A percentile compares a stretch with the other conserved stretches of the same genome.
Evolutionary conservation across 2,329 filamentous ascomycete genomes (phyloP).

Genomic region (Cordyceps fumosorosea): DNA sequence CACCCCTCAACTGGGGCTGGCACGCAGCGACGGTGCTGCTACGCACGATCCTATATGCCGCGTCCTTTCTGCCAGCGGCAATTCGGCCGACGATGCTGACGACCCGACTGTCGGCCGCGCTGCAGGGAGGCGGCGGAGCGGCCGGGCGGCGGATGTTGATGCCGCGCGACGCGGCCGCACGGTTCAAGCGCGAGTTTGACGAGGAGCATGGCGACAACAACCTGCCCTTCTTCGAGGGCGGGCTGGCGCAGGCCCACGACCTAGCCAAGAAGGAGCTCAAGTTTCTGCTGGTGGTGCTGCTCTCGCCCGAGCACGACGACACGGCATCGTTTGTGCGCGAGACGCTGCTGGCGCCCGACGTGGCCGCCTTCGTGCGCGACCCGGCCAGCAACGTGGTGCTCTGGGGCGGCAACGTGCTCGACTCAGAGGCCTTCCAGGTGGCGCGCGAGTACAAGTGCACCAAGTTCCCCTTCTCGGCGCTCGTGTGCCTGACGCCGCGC

Average conservation of each 20-base stretch:
- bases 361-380: constrained; percentile 67
- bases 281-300: constrained; percentile 79
- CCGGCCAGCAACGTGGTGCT: constrained; percentile 73
- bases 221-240: constrained; percentile 77
- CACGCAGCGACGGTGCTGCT: constrained; percentile 62
- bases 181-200: constrained; percentile 89
- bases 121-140: constrained; percentile 57
- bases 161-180: constrained; percentile 78
- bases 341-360: constrained; percentile 70
- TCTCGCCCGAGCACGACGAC: constrained; percentile 93
- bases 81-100: constrained; percentile 49
- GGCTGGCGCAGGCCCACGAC: constrained; percentile 88
- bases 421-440: constrained; percentile 91
- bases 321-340: constrained; percentile 74
- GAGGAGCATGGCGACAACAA: constrained; percentile 75
- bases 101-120: constrained; percentile 44
- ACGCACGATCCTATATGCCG: constrained; percentile 67
- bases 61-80: constrained; percentile 71
- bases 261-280: constrained; percentile 84
- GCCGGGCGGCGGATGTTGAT: constrained; percentile 68
- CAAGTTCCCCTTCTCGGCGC: constrained; percentile 83
- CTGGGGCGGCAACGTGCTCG: constrained; percentile 89
- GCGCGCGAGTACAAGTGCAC: constrained; percentile 80
- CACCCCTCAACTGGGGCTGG: constrained; percentile 76
- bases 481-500: constrained; percentile 82